A percentile compares a stretch with the other conserved stretches of the same genome.
These are phyloP conservation scores for Cenchrus americanus DNA, from an alignment of 176 grass and related monocot genomes.

Conservation along the genomic window DNA sequence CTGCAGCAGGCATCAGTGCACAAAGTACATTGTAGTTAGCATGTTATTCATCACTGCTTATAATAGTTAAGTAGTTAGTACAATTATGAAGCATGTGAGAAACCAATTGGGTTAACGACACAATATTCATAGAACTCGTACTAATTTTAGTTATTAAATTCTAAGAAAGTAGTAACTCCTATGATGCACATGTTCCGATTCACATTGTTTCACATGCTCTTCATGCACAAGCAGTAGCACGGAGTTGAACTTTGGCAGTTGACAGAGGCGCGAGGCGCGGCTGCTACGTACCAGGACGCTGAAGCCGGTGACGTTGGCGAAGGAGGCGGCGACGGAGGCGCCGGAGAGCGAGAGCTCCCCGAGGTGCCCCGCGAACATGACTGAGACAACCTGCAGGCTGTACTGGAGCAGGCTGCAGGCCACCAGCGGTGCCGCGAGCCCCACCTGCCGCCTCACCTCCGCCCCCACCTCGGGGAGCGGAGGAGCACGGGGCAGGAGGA, in stretches of 20 bases:
- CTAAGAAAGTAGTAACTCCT: not conserved
- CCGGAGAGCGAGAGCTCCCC: constrained; percentile 63
- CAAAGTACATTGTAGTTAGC: not conserved
- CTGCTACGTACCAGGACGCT: constrained; percentile 60
- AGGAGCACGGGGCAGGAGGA: constrained; percentile 7
- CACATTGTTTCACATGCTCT: not conserved
- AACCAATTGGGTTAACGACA: not conserved
- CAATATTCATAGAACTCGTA: not conserved
- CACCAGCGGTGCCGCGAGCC: constrained; percentile 66
- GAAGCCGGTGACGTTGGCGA: constrained; percentile 80
- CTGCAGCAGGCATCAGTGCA: not conserved
- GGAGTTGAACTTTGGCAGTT: not conserved
- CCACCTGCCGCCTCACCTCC: constrained; percentile 53
- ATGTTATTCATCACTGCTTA: not conserved
- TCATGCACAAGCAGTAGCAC: not conserved
- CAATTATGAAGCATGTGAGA: not conserved
- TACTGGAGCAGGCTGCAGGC: constrained; percentile 67
- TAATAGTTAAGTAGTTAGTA: not conserved
- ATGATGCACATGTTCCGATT: not conserved
- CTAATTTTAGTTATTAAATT: not conserved
- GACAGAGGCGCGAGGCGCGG: not conserved
- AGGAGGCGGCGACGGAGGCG: constrained; percentile 67
- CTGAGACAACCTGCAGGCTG: constrained; percentile 63
- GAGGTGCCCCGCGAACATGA: constrained; percentile 80
- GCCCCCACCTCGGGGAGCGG: not conserved